Evolutionary conservation across 164 flowering plant genomes (phyloP).

Genomic region (Nelumbo lutea): DNA sequence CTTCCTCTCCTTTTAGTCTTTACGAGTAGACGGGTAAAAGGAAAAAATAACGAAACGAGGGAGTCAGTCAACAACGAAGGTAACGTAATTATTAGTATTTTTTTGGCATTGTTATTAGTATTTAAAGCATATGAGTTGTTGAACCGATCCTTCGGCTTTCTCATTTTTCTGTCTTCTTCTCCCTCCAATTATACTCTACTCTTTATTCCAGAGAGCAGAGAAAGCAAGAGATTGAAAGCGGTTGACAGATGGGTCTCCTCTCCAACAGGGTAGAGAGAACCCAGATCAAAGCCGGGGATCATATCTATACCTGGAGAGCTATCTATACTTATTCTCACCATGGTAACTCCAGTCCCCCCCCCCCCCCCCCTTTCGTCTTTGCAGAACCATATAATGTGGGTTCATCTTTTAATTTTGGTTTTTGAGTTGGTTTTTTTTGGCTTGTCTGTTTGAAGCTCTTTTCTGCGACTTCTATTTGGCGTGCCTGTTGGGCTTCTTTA

Average conservation of each 20-base stretch:
- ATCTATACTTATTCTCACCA: constrained; percentile 93
- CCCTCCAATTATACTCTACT: no score
- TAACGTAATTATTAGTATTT: no score
- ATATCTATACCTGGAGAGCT: constrained; percentile 92
- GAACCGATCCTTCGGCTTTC: no score
- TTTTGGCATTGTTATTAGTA: no score
- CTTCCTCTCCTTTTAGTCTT: no score
- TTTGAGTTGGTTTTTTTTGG: neutral
- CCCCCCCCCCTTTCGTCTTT: constrained; percentile 6
- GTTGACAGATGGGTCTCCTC: constrained; percentile 68
- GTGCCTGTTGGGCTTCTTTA: neutral
- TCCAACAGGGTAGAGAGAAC: constrained; percentile 64
- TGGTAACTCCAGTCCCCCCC: constrained; percentile 34
- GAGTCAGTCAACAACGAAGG: no score
- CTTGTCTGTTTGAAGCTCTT: neutral
- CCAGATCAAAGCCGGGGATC: constrained; percentile 83
- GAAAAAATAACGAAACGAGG: no score
- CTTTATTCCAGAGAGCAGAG: neutral
- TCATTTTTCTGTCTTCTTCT: no score
- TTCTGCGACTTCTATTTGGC: neutral
- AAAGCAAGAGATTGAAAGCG: constrained; percentile 3
- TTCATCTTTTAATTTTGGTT: neutral
- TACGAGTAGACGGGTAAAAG: no score
- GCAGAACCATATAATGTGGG: constrained; percentile 6
- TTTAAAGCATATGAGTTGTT: no score